Evolutionary conservation across 2,329 filamentous ascomycete genomes (phyloP), one percentile per base, ranked within the genome.

Genomic region (Cytospora chrysosperma): DNA sequence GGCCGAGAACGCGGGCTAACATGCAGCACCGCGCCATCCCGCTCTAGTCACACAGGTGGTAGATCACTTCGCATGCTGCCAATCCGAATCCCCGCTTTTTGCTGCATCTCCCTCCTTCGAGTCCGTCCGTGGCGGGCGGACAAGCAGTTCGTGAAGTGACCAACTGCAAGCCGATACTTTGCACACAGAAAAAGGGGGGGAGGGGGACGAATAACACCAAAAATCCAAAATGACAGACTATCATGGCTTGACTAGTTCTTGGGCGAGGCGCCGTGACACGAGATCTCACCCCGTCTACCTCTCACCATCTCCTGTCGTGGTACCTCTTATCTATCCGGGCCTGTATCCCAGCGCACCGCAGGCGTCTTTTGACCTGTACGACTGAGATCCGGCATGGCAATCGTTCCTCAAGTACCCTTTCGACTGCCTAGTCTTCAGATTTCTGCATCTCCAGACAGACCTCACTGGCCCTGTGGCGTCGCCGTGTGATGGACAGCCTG

Each of bases 21-120:
- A 28, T 15, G 15, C 40, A 62, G 40, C 56, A 58, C 59, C 56
- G 60, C 59, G 63, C 59, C 59, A 65, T 65, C 59, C 63, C 63
- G 63, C 49, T 56, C 54, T 62, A 43, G 54, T 62, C 53, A 56
- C 59, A 34, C 62, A 54, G 37, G 28, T 40, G 28, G 53, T 40
- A 51, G 50, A 53, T 17, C 24, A 24, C 32, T 32, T 32, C 43
- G 40, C 54, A 32, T 32, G 32, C 59, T 54, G 62, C 59, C 59
- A 58, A 58, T 62, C 32, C 34, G 37, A 55, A 19, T n/a, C 53
- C 37, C 59, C 21, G 47, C n/a, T n/a, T 32, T 50, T 56, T 15
- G 13, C 47, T 62, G 30, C 17, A 34, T 17, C 51, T 52, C 24
- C 51, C 6, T 34, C 52, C 30, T 55, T n/a, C 37, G 24, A 53